Conservation (phyloP, 441 rosid species). For the Populus hybrid region DNA sequence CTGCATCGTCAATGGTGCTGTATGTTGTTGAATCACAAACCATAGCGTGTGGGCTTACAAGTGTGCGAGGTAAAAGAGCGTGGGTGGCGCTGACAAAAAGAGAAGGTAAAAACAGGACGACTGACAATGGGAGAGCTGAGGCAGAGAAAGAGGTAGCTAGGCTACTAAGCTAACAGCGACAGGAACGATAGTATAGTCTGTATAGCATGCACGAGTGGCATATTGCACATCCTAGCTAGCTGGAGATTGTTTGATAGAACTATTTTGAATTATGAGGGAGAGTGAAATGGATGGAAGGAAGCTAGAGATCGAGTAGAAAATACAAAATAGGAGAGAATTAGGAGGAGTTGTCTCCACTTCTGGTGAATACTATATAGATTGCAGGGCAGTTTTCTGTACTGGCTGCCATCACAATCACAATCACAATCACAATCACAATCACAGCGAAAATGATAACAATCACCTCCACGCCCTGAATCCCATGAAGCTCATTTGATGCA, state of each 20-base stretch:
- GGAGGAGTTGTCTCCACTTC: not conserved
- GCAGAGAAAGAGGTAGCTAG: not conserved
- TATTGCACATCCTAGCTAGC: not conserved
- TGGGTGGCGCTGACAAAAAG: constrained; percentile 47
- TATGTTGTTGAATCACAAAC: constrained; percentile 50
- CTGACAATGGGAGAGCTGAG: not conserved
- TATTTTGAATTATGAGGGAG: not conserved
- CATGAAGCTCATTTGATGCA: constrained; percentile 25
- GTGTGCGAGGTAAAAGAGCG: constrained; percentile 32
- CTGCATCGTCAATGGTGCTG: constrained; percentile 53
- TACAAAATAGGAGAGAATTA: not conserved
- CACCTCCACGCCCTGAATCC: constrained; percentile 26
- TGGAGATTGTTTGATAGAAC: not conserved
- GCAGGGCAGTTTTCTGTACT: not conserved
- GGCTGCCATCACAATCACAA: not conserved
- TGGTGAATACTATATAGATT: not conserved
- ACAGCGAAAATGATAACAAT: not conserved
- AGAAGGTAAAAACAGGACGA: not conserved
- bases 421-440: not conserved
- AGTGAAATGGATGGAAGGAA: not conserved
- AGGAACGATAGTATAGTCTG: not conserved
- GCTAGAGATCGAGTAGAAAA: not conserved
- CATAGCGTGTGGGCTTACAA: constrained; percentile 56
- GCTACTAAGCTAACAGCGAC: not conserved
- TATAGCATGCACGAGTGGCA: constrained; percentile 8